Evolutionary conservation across 208 protist species (phyloP).

Genomic region (Endotrypanum monterogeii): DNA sequence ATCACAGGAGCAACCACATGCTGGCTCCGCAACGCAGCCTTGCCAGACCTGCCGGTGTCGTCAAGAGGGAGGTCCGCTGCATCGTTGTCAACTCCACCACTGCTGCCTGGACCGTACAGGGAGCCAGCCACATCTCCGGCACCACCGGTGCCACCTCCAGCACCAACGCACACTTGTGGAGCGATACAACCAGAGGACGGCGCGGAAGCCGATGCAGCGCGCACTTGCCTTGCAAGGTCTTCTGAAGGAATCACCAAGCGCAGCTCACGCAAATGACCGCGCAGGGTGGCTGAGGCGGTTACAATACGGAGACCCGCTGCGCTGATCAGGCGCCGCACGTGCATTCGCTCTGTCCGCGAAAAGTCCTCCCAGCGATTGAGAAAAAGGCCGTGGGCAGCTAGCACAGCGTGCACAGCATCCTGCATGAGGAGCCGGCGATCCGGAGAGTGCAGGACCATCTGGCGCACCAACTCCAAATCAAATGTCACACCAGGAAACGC

Average conservation of each 20-base stretch:
- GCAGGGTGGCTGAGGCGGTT: conserved; percentile 30
- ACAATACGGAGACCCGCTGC: conserved; percentile 55
- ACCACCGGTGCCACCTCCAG: neutral
- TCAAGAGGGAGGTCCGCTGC: neutral
- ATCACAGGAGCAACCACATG: neutral
- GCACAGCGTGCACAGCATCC: conserved; percentile 71
- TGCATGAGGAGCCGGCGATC: conserved; percentile 60
- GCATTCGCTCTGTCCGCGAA: conserved; percentile 17
- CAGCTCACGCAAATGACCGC: conserved; percentile 27
- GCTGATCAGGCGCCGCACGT: conserved; percentile 37
- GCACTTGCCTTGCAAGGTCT: conserved; percentile 20
- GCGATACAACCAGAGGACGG: neutral
- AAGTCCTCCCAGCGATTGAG: conserved; percentile 23
- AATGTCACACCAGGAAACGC: conserved; percentile 45
- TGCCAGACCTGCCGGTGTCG: neutral
- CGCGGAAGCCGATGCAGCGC: neutral
- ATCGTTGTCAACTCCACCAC: neutral
- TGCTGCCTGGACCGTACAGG: neutral
- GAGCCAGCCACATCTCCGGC: neutral
- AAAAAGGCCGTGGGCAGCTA: conserved; percentile 46
- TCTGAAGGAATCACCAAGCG: conserved; percentile 53
- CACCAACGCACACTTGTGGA: neutral
- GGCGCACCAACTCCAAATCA: conserved; percentile 44
- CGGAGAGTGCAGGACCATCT: conserved; percentile 57
- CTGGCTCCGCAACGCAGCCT: neutral